Base-by-base conservation (phyloP, 768 basidiomycete genomes). In the Russula sp. region DNA sequence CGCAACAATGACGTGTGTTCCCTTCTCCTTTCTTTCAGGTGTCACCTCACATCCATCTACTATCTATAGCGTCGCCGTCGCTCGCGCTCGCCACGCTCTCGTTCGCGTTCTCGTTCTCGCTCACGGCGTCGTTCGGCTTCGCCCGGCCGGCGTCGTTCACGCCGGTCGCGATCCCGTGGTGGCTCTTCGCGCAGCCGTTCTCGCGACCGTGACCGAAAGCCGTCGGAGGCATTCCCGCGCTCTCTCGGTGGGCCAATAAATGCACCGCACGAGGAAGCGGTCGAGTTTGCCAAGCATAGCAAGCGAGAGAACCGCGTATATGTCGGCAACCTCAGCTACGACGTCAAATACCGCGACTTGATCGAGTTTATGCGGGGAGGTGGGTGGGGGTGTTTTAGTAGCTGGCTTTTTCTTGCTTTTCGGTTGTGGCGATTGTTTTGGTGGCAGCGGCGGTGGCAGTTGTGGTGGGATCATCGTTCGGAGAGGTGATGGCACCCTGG, bases 321-420 rank as follows among this genome's bases (percentile, higher is more conserved):
- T 71, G 93, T 98, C 74, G 96, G 97, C 72, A 99, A 99, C 75
- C 84, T 99, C 76, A 93, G 91, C 73, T 99, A 98, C 81, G 92
- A 96, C 75, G 92, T 94, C 86, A 95, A 88, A 78, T 98, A 96
- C 79, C 85, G 93, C 77, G 97, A 98, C 80, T 81, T 99, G 76
- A 93, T 95, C 84, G 93, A 98, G 86, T 98, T 97, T 74, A 96
- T 97, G 93, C 84, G 91, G 88, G 91, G 92, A 93, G 94, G 95
- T 97, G 91, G 88, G 95, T 94, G 78, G 84, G 83, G 85, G 86
- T 82, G 84, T 84, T 79, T 79, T 76, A 81, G 78, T 71, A 54
- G 66, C 67, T 78, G 75, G 75, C 74, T 74, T 85, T 77, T 83
- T 77, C 70, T 75, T 67, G 63, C 56, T 60, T 32, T 61, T 61